These are phyloP conservation scores for Acer campestre DNA, from an alignment of 345 rosid genomes.

Conservation along the genomic window DNA sequence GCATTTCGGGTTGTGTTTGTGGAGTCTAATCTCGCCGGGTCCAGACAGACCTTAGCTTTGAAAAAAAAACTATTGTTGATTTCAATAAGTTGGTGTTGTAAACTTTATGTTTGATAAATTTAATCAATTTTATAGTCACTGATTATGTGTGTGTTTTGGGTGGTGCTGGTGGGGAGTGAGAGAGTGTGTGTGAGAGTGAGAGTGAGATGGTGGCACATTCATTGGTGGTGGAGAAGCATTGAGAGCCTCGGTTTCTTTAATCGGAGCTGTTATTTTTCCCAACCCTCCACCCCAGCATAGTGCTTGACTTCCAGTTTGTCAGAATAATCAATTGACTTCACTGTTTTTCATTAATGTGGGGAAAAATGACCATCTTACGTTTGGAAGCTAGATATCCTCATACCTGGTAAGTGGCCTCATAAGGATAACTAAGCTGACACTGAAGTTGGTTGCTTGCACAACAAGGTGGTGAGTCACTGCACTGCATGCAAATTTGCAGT, in stretches of 20 bases:
- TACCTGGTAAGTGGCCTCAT: too few species aligned
- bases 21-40: too few species aligned
- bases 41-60: too few species aligned
- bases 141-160: background rate
- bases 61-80: too few species aligned
- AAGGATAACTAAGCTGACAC: background rate
- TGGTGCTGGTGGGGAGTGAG: background rate
- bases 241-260: background rate
- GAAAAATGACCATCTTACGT: background rate
- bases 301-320: background rate
- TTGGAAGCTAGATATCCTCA: background rate
- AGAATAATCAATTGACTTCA: background rate
- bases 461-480: background rate
- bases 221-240: background rate
- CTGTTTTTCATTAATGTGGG: background rate
- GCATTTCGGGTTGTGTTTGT: too few species aligned
- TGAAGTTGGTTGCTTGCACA: background rate
- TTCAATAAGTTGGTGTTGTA: background rate
- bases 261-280: background rate
- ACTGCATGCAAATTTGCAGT: background rate
- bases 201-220: background rate
- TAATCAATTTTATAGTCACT: background rate
- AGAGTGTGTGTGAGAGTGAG: background rate
- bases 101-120: background rate
- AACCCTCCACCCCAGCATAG: background rate